phyloP scores from a whole-genome alignment of 495 filamentous ascomycete species.

The Neurospora sublineolata region DNA sequence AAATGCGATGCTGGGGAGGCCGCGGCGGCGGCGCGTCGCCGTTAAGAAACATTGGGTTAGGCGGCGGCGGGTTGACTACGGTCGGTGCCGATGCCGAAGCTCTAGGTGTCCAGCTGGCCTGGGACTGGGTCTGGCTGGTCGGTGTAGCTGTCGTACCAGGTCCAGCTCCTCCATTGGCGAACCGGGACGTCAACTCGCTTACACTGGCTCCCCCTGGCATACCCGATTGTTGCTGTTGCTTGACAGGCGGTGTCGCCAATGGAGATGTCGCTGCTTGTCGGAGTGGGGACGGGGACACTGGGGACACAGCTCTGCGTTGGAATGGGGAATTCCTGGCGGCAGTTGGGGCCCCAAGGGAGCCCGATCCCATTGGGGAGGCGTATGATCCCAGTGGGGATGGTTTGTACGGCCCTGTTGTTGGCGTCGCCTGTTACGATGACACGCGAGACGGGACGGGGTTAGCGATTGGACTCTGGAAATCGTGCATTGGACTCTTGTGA shows the following conservation, averaged over 20 bases:
- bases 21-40: neutral
- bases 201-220: constrained; percentile 22
- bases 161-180: neutral
- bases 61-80: neutral
- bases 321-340: constrained; percentile 56
- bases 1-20: neutral
- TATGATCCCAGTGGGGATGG: constrained; percentile 31
- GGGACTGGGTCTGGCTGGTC: constrained; percentile 26
- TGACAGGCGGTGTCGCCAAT: constrained; percentile 27
- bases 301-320: constrained; percentile 34
- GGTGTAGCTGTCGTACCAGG: constrained; percentile 1
- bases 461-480: neutral
- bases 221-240: constrained; percentile 12
- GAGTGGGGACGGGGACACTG: constrained; percentile 37
- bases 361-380: constrained; percentile 53
- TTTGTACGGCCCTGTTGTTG: constrained; percentile 44
- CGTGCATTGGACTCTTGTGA: neutral
- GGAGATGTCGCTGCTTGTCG: constrained; percentile 35
- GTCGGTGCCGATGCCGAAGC: neutral
- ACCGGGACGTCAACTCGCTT: neutral
- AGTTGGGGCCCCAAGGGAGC: constrained; percentile 49
- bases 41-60: neutral
- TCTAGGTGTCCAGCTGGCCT: neutral
- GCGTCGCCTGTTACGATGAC: constrained; percentile 28
- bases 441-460: neutral